Conservation (phyloP, 306 rosid genomes). For the Trifolium repens region DNA sequence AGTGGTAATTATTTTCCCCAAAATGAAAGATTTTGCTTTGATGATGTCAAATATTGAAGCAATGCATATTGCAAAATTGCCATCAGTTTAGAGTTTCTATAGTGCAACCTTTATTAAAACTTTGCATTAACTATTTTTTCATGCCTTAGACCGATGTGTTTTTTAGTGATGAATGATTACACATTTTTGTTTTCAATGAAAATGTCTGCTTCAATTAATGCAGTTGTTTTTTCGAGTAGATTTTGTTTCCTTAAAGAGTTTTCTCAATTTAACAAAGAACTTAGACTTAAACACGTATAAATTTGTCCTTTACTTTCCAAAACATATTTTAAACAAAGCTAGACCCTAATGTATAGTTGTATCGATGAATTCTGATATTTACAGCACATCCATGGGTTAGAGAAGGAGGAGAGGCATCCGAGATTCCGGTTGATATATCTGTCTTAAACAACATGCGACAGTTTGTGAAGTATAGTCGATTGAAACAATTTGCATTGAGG, state of each 20-base stretch:
- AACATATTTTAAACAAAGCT: background rate
- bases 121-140: background rate
- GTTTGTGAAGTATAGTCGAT: conserved; percentile 89
- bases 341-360: conserved; percentile 28
- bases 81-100: conserved; percentile 20
- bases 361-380: conserved; percentile 44
- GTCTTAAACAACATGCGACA: conserved; percentile 91
- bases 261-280: conserved; percentile 26
- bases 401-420: conserved; percentile 94
- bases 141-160: conserved; percentile 2
- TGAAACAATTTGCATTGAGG: conserved; percentile 97
- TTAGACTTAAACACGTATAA: conserved; percentile 20
- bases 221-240: conserved; percentile 18
- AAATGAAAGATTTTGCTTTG: conserved; percentile 5
- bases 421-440: conserved; percentile 95
- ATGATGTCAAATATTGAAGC: conserved; percentile 1
- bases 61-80: conserved; percentile 13
- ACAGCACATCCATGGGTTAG: conserved; percentile 97
- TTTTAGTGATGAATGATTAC: conserved; percentile 8
- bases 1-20: background rate
- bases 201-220: background rate
- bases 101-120: background rate
- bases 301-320: background rate
- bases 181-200: background rate
- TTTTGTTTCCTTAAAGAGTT: conserved; percentile 6